Conservation (phyloP, 441 rosid species). For the Gossypium schwendimanii region DNA sequence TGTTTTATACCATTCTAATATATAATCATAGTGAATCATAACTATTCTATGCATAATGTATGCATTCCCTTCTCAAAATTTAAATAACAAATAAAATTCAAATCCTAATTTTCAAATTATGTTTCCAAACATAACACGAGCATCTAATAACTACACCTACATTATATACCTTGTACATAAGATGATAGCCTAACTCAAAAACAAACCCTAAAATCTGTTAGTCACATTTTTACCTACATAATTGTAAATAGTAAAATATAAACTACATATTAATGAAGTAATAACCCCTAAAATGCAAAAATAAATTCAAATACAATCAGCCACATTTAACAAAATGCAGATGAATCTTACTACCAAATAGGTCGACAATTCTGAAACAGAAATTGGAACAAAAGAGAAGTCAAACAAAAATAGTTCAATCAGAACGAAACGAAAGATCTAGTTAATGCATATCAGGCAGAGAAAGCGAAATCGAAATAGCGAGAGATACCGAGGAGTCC, state of each 20-base stretch:
- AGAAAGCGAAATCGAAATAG: slow-evolving; percentile 5
- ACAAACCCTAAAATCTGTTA: neutral
- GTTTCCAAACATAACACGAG: too few species aligned
- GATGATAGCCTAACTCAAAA: neutral
- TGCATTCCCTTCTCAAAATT: too few species aligned
- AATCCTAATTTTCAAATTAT: too few species aligned
- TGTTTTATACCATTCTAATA: too few species aligned
- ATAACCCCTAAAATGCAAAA: neutral
- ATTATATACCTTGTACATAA: too few species aligned
- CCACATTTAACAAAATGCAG: slow-evolving; percentile 27
- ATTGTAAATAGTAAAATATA: neutral
- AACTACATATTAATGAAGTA: neutral
- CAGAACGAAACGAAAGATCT: neutral
- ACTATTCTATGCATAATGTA: too few species aligned
- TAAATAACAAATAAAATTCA: too few species aligned
- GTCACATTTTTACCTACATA: neutral
- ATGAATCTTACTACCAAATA: neutral
- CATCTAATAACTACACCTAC: too few species aligned
- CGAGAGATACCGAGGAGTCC: slow-evolving; percentile 42
- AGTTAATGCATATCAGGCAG: neutral
- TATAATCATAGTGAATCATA: too few species aligned
- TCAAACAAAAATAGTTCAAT: neutral
- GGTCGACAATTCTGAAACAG: neutral
- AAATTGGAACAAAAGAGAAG: neutral
- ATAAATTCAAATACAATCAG: neutral